Conservation (phyloP, 495 filamentous ascomycete genomes). For the Trichocladium uniseriatum region DNA sequence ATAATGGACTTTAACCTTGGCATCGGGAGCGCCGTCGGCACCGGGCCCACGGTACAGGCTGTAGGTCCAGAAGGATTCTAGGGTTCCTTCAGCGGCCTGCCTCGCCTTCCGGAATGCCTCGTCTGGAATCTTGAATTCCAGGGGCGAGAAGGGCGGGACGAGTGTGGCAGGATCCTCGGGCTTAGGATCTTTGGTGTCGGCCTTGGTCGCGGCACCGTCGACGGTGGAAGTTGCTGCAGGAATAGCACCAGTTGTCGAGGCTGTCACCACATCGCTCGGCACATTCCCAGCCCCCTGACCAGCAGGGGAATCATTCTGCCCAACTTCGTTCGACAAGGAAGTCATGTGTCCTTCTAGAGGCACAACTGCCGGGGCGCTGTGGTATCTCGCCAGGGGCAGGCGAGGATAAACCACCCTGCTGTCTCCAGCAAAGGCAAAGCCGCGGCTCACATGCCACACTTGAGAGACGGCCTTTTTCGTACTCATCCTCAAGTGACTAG, state of each 20-base stretch:
- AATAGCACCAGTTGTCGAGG: not conserved
- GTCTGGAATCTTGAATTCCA: slow-evolving; percentile 39
- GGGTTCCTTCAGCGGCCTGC: slow-evolving; percentile 28
- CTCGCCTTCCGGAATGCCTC: slow-evolving; percentile 37
- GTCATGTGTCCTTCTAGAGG: not conserved
- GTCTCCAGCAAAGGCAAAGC: slow-evolving; percentile 29
- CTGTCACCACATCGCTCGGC: not conserved
- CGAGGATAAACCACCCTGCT: slow-evolving; percentile 15
- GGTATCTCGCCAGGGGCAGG: slow-evolving; percentile 5
- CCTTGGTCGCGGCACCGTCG: not conserved
- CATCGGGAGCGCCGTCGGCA: slow-evolving; percentile 24
- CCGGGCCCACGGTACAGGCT: slow-evolving; percentile 46
- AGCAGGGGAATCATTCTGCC: not conserved
- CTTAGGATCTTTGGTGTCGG: not conserved
- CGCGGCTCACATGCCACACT: slow-evolving; percentile 33
- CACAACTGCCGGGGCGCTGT: not conserved
- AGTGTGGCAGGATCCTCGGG: slow-evolving; percentile 7
- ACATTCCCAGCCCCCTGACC: not conserved
- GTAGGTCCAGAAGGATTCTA: slow-evolving; percentile 58
- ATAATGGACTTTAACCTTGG: slow-evolving; percentile 60
- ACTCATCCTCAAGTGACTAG: slow-evolving; percentile 17
- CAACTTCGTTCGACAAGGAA: not conserved
- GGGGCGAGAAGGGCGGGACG: slow-evolving; percentile 26
- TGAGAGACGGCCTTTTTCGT: slow-evolving; percentile 18
- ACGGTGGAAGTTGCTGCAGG: not conserved